Percentiles rank a stretch among this genome's conserved stretches.
phyloP scores from a whole-genome alignment of 2,329 filamentous ascomycete species.

The Cytospora piceicola region DNA sequence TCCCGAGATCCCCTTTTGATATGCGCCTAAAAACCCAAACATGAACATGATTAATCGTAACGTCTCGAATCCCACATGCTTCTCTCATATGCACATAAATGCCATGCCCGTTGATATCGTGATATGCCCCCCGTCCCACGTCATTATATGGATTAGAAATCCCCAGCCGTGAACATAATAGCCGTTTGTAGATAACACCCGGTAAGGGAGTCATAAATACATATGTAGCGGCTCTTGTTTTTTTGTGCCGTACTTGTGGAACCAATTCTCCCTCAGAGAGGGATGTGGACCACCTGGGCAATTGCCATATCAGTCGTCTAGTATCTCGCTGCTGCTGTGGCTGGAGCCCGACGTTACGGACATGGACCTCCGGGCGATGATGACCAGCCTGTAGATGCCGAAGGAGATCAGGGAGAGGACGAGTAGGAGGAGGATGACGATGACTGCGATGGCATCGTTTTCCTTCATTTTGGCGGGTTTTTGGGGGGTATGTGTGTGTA shows the following conservation, averaged over 20 bases:
- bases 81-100: constrained; percentile 1
- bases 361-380: constrained; percentile 51
- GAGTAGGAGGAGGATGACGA: constrained; percentile 69
- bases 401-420: constrained; percentile 64
- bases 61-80: background rate
- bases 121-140: background rate
- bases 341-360: constrained; percentile 42
- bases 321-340: constrained; percentile 21
- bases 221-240: too few relatives aligned
- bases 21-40: background rate
- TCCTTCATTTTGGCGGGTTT: constrained; percentile 56
- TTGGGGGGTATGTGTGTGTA: background rate
- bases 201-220: too few relatives aligned
- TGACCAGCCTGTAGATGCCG: constrained; percentile 66
- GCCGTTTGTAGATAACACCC: background rate
- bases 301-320: constrained; percentile 7
- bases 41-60: background rate
- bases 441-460: constrained; percentile 71
- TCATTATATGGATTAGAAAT: background rate
- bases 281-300: too few relatives aligned
- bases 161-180: background rate
- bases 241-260: too few relatives aligned
- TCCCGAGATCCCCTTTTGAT: background rate
- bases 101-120: background rate
- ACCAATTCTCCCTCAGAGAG: too few relatives aligned